Percentiles rank a stretch among this genome's conserved stretches.
Evolutionary conservation across 208 protist species (phyloP).

Genomic region (Angomonas deanei): DNA sequence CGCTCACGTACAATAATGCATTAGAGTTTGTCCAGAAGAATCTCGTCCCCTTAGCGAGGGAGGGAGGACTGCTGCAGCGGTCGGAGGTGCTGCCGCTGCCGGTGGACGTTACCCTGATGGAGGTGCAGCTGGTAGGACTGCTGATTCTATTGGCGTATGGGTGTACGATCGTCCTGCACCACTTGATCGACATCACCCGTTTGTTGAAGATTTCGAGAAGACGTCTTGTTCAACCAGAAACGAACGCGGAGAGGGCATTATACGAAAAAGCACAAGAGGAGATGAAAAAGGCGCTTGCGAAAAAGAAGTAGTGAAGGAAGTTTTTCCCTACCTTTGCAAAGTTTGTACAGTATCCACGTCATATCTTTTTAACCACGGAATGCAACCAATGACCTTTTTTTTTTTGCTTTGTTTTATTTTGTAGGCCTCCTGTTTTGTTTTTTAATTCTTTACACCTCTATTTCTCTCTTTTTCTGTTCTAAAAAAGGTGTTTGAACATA

Average conservation of each 20-base stretch:
- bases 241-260: slow-evolving; percentile 10
- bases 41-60: slow-evolving; percentile 9
- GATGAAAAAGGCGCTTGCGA: too few species aligned
- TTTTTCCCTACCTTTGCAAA: too few species aligned
- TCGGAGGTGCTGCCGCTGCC: slow-evolving; percentile 8
- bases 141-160: slow-evolving; percentile 63
- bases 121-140: slow-evolving; percentile 43
- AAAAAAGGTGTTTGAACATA: slow-evolving; percentile 2
- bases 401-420: neutral
- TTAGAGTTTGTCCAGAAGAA: slow-evolving; percentile 4
- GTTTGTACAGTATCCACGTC: too few species aligned
- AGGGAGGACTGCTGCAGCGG: slow-evolving; percentile 1
- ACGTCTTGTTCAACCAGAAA: slow-evolving; percentile 27
- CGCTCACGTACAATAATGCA: slow-evolving; percentile 10
- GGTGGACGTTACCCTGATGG: slow-evolving; percentile 25
- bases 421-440: neutral
- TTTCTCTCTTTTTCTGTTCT: slow-evolving; percentile 11
- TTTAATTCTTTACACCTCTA: slow-evolving; percentile 1
- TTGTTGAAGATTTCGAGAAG: slow-evolving; percentile 57
- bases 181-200: slow-evolving; percentile 49
- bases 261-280: too few species aligned
- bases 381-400: neutral
- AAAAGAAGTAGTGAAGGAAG: slow-evolving; percentile 5
- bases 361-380: neutral
- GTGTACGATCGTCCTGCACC: slow-evolving; percentile 25